Conservation (phyloP, 1,284 basidiomycete species). For the Malassezia arunalokei region DNA sequence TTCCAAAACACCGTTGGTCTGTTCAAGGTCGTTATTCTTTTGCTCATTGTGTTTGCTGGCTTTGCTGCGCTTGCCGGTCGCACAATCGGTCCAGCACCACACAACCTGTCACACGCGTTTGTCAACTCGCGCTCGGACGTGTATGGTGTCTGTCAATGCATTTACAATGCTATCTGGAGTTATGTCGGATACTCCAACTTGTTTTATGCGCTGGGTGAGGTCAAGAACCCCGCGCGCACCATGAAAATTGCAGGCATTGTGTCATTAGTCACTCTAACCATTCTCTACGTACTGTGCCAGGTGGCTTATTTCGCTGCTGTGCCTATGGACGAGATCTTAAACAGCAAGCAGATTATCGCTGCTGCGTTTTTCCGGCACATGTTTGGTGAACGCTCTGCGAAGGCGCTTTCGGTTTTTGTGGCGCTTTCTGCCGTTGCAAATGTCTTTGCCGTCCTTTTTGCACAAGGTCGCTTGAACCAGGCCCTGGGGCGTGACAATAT, state of each 20-base stretch:
- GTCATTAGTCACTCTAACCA: constrained; percentile 50
- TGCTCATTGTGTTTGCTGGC: constrained; percentile 53
- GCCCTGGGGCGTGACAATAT: constrained; percentile 54
- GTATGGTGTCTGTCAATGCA: constrained; percentile 25
- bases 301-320: constrained; percentile 50
- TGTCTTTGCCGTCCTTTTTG: constrained; percentile 50
- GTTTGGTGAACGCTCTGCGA: constrained; percentile 51
- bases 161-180: constrained; percentile 50
- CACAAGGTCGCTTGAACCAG: constrained; percentile 51
- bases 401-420: constrained; percentile 52
- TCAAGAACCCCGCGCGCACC: constrained; percentile 50
- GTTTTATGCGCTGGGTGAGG: constrained; percentile 54
- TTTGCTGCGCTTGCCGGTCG: constrained; percentile 53
- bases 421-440: constrained; percentile 50
- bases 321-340: constrained; percentile 50
- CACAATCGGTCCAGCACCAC: constrained; percentile 49
- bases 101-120: constrained; percentile 52
- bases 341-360: constrained; percentile 52
- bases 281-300: constrained; percentile 51
- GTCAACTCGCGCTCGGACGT: constrained; percentile 50
- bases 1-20: constrained; percentile 59
- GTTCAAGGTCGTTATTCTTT: constrained; percentile 57
- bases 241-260: constrained; percentile 54
- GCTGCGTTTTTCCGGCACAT: constrained; percentile 54
- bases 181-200: constrained; percentile 54